Conservation (phyloP, 1,284 basidiomycete genomes). For the Tetrapyrgos nigripes region DNA sequence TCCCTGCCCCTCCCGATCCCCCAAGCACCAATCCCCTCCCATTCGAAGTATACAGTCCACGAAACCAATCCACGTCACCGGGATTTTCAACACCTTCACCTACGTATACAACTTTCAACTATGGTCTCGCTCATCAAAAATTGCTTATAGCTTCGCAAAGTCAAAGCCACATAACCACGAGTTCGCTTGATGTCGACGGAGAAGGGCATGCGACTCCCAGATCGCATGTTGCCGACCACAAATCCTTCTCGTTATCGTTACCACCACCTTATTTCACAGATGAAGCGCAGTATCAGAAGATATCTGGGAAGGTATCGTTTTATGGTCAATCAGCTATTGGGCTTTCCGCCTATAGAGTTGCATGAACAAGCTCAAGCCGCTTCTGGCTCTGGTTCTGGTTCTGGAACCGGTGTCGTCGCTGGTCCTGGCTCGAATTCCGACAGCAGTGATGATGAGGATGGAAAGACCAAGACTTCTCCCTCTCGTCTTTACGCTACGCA, state of each 20-base stretch:
- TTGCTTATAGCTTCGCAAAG: constrained; percentile 50
- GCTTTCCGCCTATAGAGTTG: constrained; percentile 50
- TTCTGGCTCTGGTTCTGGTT: too few species aligned
- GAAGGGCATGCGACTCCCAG: neutral
- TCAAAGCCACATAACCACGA: constrained; percentile 21
- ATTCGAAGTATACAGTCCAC: constrained; percentile 50
- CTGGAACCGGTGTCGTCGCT: too few species aligned
- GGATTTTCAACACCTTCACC: constrained; percentile 58
- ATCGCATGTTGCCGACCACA: constrained; percentile 6
- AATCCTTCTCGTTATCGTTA: constrained; percentile 31
- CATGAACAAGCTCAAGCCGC: constrained; percentile 15
- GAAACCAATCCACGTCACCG: constrained; percentile 42
- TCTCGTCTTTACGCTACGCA: constrained; percentile 46
- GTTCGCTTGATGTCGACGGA: constrained; percentile 17
- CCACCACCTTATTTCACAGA: constrained; percentile 56
- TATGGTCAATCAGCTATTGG: constrained; percentile 60
- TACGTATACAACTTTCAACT: constrained; percentile 51
- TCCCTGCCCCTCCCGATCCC: constrained; percentile 22
- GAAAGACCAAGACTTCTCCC: constrained; percentile 23
- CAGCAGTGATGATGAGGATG: constrained; percentile 24
- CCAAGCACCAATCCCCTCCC: constrained; percentile 19
- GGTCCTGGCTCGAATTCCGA: constrained; percentile 4
- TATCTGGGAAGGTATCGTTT: constrained; percentile 45
- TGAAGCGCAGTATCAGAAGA: constrained; percentile 32
- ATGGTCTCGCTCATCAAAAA: constrained; percentile 55